Conservation (phyloP, 768 basidiomycete genomes). For the Psilocybe sp. region DNA sequence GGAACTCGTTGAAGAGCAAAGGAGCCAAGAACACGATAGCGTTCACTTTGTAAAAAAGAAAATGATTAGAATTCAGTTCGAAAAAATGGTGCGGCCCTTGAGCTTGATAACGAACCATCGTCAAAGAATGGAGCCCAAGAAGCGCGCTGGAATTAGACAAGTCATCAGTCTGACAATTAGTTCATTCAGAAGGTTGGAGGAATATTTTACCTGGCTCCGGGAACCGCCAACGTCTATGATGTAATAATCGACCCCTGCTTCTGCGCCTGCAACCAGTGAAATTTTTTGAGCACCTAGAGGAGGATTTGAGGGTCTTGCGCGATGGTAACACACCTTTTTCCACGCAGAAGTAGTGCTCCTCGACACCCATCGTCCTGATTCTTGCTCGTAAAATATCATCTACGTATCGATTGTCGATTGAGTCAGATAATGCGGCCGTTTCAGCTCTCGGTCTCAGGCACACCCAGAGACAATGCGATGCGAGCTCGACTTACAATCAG, state of each 20-base stretch:
- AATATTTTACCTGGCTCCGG: conserved; percentile 40
- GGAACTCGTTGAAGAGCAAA: conserved; percentile 67
- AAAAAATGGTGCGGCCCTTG: not conserved
- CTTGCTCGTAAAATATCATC: conserved; percentile 76
- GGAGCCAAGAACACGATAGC: conserved; percentile 85
- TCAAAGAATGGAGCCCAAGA: conserved; percentile 81
- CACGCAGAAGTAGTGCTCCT: conserved; percentile 64
- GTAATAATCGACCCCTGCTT: conserved; percentile 55
- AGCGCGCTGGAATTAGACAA: conserved; percentile 37
- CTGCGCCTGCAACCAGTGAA: conserved; percentile 18
- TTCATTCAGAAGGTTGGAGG: not conserved
- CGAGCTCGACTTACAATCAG: conserved; percentile 47
- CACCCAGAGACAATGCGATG: not conserved
- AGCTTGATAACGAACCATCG: conserved; percentile 33
- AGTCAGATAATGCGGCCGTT: not conserved
- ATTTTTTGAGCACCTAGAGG: not conserved
- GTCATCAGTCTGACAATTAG: conserved; percentile 2
- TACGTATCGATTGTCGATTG: conserved; percentile 13
- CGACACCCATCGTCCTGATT: conserved; percentile 69
- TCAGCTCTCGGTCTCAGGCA: no score
- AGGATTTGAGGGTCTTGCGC: not conserved
- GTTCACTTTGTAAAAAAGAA: conserved; percentile 41
- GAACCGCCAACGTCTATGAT: conserved; percentile 72
- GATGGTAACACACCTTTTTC: conserved; percentile 44
- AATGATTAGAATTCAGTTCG: not conserved